Conservation (phyloP, 2,329 filamentous ascomycete species). For the Chlorencoelia australis region DNA sequence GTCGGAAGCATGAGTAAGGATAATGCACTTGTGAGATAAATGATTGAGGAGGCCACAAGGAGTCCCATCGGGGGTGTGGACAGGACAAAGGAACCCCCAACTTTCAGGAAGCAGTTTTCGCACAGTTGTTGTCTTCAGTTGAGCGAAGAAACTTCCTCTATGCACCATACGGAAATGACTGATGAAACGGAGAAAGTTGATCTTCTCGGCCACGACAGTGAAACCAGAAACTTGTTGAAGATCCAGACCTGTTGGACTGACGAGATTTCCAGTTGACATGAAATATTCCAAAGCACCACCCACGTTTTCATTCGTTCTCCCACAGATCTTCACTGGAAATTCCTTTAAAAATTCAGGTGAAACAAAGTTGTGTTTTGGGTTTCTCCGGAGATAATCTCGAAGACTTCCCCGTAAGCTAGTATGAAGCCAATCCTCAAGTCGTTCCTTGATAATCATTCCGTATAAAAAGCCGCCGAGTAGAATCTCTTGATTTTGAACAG, state of each 20-base stretch:
- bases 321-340: constrained; percentile 68
- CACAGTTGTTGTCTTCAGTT: constrained; percentile 93
- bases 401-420: constrained; percentile 41
- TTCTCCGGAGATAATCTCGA: constrained; percentile 46
- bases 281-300: constrained; percentile 89
- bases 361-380: constrained; percentile 60
- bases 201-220: constrained; percentile 94
- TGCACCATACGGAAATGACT: constrained; percentile 99
- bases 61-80: constrained; percentile 92
- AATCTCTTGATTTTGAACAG: constrained; percentile 92
- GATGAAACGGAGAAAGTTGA: constrained; percentile 98
- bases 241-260: constrained; percentile 85
- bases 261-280: constrained; percentile 86
- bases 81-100: constrained; percentile 96
- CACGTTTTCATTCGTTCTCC: constrained; percentile 77
- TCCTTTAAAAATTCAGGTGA: constrained; percentile 70
- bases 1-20: constrained; percentile 68
- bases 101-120: constrained; percentile 92
- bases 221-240: constrained; percentile 91
- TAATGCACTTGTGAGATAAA: constrained; percentile 86
- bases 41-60: constrained; percentile 94
- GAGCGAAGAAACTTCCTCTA: constrained; percentile 96
- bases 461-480: constrained; percentile 89
- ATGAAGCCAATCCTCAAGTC: constrained; percentile 76
- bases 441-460: constrained; percentile 91